These are phyloP conservation scores for Fallopia convolvulus DNA, from an alignment of 148 eudicot species.

Conservation along the genomic window DNA sequence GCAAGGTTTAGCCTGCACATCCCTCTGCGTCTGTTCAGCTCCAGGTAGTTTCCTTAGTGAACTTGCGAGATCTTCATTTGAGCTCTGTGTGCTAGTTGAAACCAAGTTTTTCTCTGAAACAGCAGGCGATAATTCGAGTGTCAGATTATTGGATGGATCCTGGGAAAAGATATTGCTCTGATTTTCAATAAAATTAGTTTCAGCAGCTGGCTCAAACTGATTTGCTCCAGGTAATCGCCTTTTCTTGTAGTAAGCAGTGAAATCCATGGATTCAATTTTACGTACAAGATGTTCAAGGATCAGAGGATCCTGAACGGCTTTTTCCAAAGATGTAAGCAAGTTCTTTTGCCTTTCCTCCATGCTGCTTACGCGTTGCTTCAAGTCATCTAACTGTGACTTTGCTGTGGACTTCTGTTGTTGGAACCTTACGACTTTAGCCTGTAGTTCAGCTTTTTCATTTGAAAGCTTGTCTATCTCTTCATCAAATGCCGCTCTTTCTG, in stretches of 20 bases:
- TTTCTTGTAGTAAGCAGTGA: slow-evolving; percentile 71
- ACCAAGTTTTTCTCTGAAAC: slow-evolving; percentile 66
- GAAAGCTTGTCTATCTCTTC: slow-evolving; percentile 83
- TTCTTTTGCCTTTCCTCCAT: slow-evolving; percentile 70
- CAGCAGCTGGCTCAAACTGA: slow-evolving; percentile 27
- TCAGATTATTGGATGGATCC: slow-evolving; percentile 62
- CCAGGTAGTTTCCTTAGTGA: slow-evolving; percentile 39
- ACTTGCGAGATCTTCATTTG: slow-evolving; percentile 65
- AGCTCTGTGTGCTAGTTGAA: slow-evolving; percentile 80
- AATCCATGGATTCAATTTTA: slow-evolving; percentile 73
- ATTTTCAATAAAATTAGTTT: slow-evolving; percentile 38
- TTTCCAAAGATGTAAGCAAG: slow-evolving; percentile 44
- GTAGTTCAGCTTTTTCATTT: slow-evolving; percentile 59
- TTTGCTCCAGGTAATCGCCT: slow-evolving; percentile 60
- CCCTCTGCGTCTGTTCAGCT: slow-evolving; percentile 25
- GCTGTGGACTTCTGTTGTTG: slow-evolving; percentile 49
- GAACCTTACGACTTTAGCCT: slow-evolving; percentile 32
- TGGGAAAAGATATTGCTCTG: slow-evolving; percentile 40
- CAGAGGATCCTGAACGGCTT: slow-evolving; percentile 45
- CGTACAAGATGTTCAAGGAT: slow-evolving; percentile 57
- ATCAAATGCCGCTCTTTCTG: slow-evolving; percentile 76
- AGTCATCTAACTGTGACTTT: slow-evolving; percentile 49
- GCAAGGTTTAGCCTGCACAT: slow-evolving; percentile 30
- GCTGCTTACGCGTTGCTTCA: slow-evolving; percentile 36
- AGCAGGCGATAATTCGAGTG: slow-evolving; percentile 65